Base-by-base conservation (phyloP, 2,329 filamentous ascomycete species). In the Cordyceps cateniannulata region DNA sequence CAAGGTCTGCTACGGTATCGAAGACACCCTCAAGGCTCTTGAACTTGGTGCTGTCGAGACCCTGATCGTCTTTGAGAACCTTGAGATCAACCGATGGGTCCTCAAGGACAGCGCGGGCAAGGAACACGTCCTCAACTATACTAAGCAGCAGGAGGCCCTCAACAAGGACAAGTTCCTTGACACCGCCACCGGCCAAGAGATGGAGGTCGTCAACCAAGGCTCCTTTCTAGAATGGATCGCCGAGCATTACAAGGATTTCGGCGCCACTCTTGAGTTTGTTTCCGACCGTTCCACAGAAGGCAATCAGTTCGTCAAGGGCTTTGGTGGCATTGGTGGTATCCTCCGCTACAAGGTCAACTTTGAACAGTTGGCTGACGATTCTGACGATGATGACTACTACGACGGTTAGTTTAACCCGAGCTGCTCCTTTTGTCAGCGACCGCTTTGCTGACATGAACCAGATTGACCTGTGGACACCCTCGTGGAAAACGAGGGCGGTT, bases 271-370 rank as follows among this genome's bases (percentile, higher is more conserved):
- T 48, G 95, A 99, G 76, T 99, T 99, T 69, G 95, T 99, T 66
- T 97, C 95, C 53, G 96, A 99, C 75, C 89, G 92, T 66, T 98
- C 93, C 63, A 96, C 91, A 63, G 95, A 99, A 79, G 95, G 95
- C 74, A 99, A 99, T 79, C 95, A 99, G 81, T 99, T 99, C 78
- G 95, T 99, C 71, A 98, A 97, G 82, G 95, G 95, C 65, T 99
- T 99, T 73, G 95, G 95, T 87, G 95, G 95, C 72, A 96, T 99
- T 69, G 95, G 95, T 68, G 93, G 93, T 66, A 88, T 99, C 71
- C 86, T 99, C 73, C 92, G 95, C 69, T 99, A 99, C 87, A 97
- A 97, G 83, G 91, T 99, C 83, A 99, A 99, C 83, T 99, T 99
- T 80, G 96, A 99, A 80, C 96, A 99, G 78, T 85, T 99, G 77